Evolutionary conservation across 2,329 filamentous ascomycete species (phyloP).

Genomic region (Trichocomaceae sp.): DNA sequence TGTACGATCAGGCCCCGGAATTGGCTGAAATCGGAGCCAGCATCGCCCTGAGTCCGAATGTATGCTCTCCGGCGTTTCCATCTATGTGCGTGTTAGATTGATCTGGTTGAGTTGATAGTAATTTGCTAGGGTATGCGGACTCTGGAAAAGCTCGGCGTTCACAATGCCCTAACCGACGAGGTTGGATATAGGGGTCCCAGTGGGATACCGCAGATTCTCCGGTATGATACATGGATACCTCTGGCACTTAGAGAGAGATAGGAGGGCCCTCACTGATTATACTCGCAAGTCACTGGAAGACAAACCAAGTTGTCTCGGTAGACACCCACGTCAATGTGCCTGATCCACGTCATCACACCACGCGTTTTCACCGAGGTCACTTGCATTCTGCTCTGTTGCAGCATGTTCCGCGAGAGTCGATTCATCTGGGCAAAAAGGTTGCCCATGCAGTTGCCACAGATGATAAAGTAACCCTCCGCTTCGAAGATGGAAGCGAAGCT

Average conservation of each 20-base stretch:
- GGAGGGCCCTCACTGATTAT: not conserved
- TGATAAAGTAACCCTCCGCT: constrained; percentile 32
- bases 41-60: constrained; percentile 41
- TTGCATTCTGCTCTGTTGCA: constrained; percentile 45
- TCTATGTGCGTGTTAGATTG: not conserved
- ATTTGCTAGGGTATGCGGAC: constrained; percentile 39
- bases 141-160: constrained; percentile 45
- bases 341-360: constrained; percentile 35
- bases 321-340: constrained; percentile 35
- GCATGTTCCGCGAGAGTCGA: constrained; percentile 36
- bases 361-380: constrained; percentile 45
- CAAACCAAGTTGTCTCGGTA: constrained; percentile 36
- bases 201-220: constrained; percentile 43
- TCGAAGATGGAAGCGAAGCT: constrained; percentile 43
- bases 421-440: constrained; percentile 43
- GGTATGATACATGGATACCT: constrained; percentile 22
- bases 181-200: constrained; percentile 37
- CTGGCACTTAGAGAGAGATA: not conserved
- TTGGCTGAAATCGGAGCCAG: constrained; percentile 12
- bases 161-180: constrained; percentile 39
- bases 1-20: constrained; percentile 46
- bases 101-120: not conserved
- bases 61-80: constrained; percentile 3
- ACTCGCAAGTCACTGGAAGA: constrained; percentile 35
- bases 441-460: constrained; percentile 29